Evolutionary conservation across 2,329 filamentous ascomycete genomes (phyloP).

Genomic region (Chrysosporium keratinophilum): DNA sequence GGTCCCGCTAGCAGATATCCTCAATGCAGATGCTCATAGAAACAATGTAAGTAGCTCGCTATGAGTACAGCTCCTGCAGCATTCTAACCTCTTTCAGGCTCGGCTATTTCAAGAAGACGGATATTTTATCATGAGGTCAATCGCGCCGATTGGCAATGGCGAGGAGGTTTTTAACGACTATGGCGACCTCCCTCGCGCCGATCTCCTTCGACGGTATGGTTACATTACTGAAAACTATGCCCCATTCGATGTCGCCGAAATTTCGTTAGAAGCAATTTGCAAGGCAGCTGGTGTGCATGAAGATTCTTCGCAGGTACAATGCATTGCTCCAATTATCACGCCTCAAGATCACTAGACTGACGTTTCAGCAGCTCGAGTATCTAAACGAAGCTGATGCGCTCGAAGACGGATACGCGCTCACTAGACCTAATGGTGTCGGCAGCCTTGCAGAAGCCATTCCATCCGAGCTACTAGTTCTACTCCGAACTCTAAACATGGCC

Average conservation of each 20-base stretch:
- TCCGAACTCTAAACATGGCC: constrained; percentile 28
- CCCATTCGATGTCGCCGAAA: constrained; percentile 71
- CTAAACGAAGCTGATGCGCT: constrained; percentile 54
- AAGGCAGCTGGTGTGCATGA: constrained; percentile 28
- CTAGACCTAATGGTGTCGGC: constrained; percentile 23
- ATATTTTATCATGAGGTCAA: constrained; percentile 58
- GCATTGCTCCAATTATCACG: background rate
- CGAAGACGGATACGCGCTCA: constrained; percentile 63
- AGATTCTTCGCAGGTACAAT: constrained; percentile 26
- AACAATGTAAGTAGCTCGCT: constrained; percentile 56
- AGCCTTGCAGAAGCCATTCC: constrained; percentile 29
- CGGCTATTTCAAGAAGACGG: constrained; percentile 52
- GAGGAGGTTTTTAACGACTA: constrained; percentile 85
- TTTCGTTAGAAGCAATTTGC: constrained; percentile 53
- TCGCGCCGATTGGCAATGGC: constrained; percentile 57
- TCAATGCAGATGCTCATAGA: constrained; percentile 72
- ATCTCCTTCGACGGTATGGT: constrained; percentile 73
- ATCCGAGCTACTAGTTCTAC: constrained; percentile 31
- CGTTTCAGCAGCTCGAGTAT: constrained; percentile 35
- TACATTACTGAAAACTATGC: constrained; percentile 72
- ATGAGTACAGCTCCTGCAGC: background rate
- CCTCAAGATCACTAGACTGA: constrained; percentile 13
- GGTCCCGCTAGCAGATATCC: constrained; percentile 80
- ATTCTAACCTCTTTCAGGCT: constrained; percentile 31
- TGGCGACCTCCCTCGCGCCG: constrained; percentile 69